Base-by-base conservation (phyloP, 2,329 filamentous ascomycete genomes). In the Colletotrichum cuscutae region DNA sequence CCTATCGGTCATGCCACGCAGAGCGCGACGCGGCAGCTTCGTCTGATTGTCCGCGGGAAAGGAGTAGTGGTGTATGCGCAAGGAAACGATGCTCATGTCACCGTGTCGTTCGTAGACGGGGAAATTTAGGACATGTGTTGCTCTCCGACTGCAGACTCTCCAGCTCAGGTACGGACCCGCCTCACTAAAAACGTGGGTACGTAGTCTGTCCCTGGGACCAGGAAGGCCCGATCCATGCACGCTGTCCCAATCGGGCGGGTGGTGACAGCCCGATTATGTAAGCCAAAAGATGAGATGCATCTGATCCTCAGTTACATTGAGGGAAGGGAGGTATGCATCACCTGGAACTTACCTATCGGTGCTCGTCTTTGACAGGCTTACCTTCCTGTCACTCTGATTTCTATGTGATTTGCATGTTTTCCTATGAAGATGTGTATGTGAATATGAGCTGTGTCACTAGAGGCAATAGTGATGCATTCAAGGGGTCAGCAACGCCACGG, bases 111-210 rank as follows among this genome's bases (percentile, higher is more conserved):
- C 52, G 24, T 56, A n/a, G 28, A 35, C 37, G 56, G 52, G 62
- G 65, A 68, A 59, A 68, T 72, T 68, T 58, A 69, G 69, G 69
- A 72, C 42, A 72, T 72, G 69, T 72, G 69, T 72, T 70, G 65
- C 70, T 61, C 65, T 64, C 65, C 37, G 69, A 72, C 58, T 70
- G 59, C 53, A 72, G 65, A 28, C 65, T 52, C 65, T 52, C 30
- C 53, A 67, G 57, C 58, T 72, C 71, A 65, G 66, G 71, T 65
- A 73, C 71, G 22, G 71, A 61, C 71, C 71, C 71, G 60, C 71
- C 61, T 73, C 60, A 70, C 54, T 69, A 65, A 37, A 53, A 57
- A 49, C 54, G 46, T 15, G 56, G 65, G 35, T 71, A 73, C 67
- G 60, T 61, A 69, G 22, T 54, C 53, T 9, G 66, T 70, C 52